Base-by-base conservation (phyloP, 2,329 filamentous ascomycete genomes). In the Beauveria bassiana region DNA sequence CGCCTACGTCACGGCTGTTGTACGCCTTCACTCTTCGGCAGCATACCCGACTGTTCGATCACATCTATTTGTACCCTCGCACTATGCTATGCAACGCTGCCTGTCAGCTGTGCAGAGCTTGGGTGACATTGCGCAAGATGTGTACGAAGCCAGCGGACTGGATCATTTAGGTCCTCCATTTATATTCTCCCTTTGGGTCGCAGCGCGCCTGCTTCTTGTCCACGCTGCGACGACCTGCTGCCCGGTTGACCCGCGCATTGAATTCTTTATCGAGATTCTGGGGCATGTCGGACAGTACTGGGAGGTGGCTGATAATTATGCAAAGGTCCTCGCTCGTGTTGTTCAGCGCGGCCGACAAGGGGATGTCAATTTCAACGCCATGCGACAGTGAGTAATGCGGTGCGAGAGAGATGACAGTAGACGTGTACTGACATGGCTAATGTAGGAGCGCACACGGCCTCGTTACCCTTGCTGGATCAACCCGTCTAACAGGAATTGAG, bases 11-110 rank as follows among this genome's bases (percentile, higher is more conserved):
- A 77, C 75, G 0, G 71, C 75, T 3, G 76, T 77, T 6, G 75
- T 78, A 3, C 72, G 77, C 1, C 67, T 78, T n/a, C 76, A 78
- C 61, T 77, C 76, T 3, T 72, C 75, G 3, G 75, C 76, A 0
- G 77, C 76, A 3, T 78, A 78, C 56, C 76, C 76, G 4, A 74
- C 71, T 0, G 67, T 73, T 0, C 69, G 73, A 6, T 77, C 76
- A 5, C 71, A 74, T 38, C 71, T 77, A n/a, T 77, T 78, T 40
- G 69, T 75, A 7, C 76, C 77, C 0, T 77, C 75, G 1, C 72
- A 78, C 57, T 77, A 77, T 61, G 77, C 77, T 8, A 77, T 77
- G 74, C 77, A 78, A 64, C 68, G 76, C 22, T 78, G 76, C 61
- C 63, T 78, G 9, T 76, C 77, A 1, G 76, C 76, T 0, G 76